phyloP scores from a whole-genome alignment of 1,284 basidiomycete species.

The Peniophora sp. region DNA sequence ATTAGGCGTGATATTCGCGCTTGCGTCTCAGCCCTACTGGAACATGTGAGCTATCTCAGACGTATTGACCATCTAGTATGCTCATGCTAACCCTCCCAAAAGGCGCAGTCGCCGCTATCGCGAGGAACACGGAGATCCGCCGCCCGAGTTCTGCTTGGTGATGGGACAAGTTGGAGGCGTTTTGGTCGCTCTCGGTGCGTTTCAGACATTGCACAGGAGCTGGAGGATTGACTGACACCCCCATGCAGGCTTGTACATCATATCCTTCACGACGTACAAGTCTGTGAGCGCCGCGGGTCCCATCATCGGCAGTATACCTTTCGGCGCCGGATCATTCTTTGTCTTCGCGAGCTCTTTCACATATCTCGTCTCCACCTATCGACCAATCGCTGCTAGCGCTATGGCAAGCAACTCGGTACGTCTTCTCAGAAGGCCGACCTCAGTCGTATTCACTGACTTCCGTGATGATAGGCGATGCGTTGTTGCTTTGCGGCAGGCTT shows the following conservation, averaged over 20 bases:
- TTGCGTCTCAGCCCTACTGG: conserved; percentile 56
- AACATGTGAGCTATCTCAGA: conserved; percentile 34
- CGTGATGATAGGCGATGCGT: conserved; percentile 34
- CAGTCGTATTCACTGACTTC: no score
- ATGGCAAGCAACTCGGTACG: conserved; percentile 59
- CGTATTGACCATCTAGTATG: no score
- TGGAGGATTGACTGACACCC: neutral
- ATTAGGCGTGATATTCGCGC: conserved; percentile 52
- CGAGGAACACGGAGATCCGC: conserved; percentile 32
- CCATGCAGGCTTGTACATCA: conserved; percentile 53
- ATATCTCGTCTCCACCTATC: conserved; percentile 62
- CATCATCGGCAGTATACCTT: conserved; percentile 54
- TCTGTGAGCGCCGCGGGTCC: conserved; percentile 66
- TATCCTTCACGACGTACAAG: conserved; percentile 67
- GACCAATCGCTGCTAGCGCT: conserved; percentile 69
- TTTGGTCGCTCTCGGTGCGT: conserved; percentile 45
- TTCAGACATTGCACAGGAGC: neutral
- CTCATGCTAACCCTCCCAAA: neutral
- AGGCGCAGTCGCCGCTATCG: conserved; percentile 23
- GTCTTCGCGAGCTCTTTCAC: conserved; percentile 67
- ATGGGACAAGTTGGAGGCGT: conserved; percentile 65
- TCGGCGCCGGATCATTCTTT: conserved; percentile 51
- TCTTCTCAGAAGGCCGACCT: no score
- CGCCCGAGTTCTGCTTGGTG: conserved; percentile 60
- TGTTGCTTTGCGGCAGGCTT: conserved; percentile 64